phyloP scores from a whole-genome alignment of 2,329 filamentous ascomycete genomes.

The Corynespora cassiicola region DNA sequence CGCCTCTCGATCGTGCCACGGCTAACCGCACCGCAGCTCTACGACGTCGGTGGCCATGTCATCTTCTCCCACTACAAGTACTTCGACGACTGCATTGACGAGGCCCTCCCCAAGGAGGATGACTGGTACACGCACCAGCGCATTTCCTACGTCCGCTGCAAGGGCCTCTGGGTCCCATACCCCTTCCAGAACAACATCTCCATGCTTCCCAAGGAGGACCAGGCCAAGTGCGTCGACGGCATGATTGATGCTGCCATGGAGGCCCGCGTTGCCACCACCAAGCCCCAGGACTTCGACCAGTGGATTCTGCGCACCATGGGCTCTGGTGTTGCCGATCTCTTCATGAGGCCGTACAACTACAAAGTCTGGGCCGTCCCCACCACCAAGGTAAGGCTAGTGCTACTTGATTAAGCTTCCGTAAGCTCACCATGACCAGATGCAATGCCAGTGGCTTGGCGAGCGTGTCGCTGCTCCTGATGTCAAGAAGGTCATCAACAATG shows the following conservation, averaged over 20 bases:
- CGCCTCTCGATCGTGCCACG: no score
- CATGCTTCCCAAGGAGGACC: slow-evolving; percentile 95
- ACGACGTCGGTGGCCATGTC: slow-evolving; percentile 97
- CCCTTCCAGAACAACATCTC: slow-evolving; percentile 99
- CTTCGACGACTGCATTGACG: slow-evolving; percentile 98
- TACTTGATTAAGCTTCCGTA: background rate
- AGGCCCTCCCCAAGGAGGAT: slow-evolving; percentile 89
- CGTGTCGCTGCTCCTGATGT: slow-evolving; percentile 96
- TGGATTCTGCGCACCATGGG: slow-evolving; percentile 96
- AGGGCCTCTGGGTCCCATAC: slow-evolving; percentile 95
- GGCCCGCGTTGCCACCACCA: slow-evolving; percentile 83
- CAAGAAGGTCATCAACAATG: slow-evolving; percentile 91
- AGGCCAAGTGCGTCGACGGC: slow-evolving; percentile 91
- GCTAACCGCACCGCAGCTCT: slow-evolving; percentile 65
- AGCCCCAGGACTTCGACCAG: slow-evolving; percentile 97
- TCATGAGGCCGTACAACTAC: slow-evolving; percentile 99
- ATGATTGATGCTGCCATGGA: slow-evolving; percentile 94
- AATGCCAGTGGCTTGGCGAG: slow-evolving; percentile 98
- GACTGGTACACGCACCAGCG: slow-evolving; percentile 99
- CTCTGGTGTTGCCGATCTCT: slow-evolving; percentile 86
- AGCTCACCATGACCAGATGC: slow-evolving; percentile 71
- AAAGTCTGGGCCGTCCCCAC: slow-evolving; percentile 99
- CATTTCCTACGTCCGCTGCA: slow-evolving; percentile 98
- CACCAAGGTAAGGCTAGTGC: slow-evolving; percentile 74
- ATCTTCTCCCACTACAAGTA: slow-evolving; percentile 99